These are phyloP conservation scores for Phytophthora chlamydospora DNA, from an alignment of 352 stramenopile genomes.

Conservation along the genomic window DNA sequence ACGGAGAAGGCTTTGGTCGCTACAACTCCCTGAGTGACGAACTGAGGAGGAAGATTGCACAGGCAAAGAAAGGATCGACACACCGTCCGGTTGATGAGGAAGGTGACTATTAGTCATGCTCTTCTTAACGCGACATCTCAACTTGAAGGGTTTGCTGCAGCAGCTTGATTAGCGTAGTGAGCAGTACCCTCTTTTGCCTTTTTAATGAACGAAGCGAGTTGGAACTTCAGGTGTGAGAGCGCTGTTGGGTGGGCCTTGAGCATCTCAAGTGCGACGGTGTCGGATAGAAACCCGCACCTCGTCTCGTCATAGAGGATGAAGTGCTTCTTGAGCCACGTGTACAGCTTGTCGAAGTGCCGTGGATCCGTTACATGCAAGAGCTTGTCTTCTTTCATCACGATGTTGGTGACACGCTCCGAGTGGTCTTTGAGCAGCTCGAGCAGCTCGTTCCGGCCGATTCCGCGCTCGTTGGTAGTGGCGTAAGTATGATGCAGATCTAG, in stretches of 20 bases:
- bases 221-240: slow-evolving; percentile 51
- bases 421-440: slow-evolving; percentile 68
- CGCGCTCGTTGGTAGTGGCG: slow-evolving; percentile 52
- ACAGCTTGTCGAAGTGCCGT: slow-evolving; percentile 65
- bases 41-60: slow-evolving; percentile 24
- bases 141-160: slow-evolving; percentile 29
- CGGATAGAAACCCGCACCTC: slow-evolving; percentile 43
- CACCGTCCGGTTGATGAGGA: slow-evolving; percentile 20
- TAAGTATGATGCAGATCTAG: slow-evolving; percentile 68
- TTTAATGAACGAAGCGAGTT: slow-evolving; percentile 47
- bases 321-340: slow-evolving; percentile 81
- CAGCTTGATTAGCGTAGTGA: slow-evolving; percentile 49
- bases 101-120: slow-evolving; percentile 21
- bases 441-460: slow-evolving; percentile 61
- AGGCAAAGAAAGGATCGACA: slow-evolving; percentile 7
- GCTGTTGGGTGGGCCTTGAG: slow-evolving; percentile 49
- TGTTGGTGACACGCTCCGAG: slow-evolving; percentile 23
- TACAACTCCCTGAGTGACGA: slow-evolving; percentile 49
- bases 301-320: slow-evolving; percentile 52
- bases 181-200: slow-evolving; percentile 55
- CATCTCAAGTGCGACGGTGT: slow-evolving; percentile 47
- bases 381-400: slow-evolving; percentile 29
- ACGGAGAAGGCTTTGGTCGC: slow-evolving; percentile 28
- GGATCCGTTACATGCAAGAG: slow-evolving; percentile 30
- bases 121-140: slow-evolving; percentile 16